Base-by-base conservation (phyloP, 805 yeast species). In the Kuraishia borneana region DNA sequence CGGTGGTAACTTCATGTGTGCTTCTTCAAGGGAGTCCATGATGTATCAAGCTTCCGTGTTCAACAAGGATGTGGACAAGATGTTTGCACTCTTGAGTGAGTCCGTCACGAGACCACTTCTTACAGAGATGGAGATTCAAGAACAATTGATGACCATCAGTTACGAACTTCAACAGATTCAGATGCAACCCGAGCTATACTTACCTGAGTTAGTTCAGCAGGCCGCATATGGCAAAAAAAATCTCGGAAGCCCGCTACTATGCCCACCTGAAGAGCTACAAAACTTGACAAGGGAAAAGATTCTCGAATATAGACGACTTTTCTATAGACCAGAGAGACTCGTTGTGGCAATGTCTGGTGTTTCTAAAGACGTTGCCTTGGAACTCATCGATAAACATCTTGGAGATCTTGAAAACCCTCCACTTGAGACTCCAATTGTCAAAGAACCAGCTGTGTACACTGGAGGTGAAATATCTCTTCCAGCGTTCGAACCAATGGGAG, bases 21-120 rank as follows among this genome's bases (percentile, higher is more conserved):
- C 94, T 1, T 81, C 95, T 0, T 83, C 94, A 6, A 69, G 98
- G 49, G 98, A 92, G 55, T 72, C 94, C 3, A 68, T 89, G 63
- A 73, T 89, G 60, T 92, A 92, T 56, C 97, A 92, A 57, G 94
- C 96, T 1, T 79, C 95, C 3, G 95, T 87, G 1, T 89, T 92
- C 68, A 88, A 88, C 52, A 66, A 68, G 30, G 96, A 88, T 49
- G 76, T 81, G 7, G 89, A 74, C 26, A 63, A 66, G 42, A 85
- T 92, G 94, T 73, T 83, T 42, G 69, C 70, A 31, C 63, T 84
- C 31, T 62, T 92, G 45, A 61, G 83, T 18, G 88, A 87, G 43
- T 84, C 96, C 0, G 79, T 89, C 3, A 61, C 79, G 9, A 63
- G 61, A 37, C 97, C 98, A 6, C 55, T 54, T 27, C 58, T 88